Evolutionary conservation across 2,329 filamentous ascomycete species (phyloP).

Genomic region (Seiridium unicorne): DNA sequence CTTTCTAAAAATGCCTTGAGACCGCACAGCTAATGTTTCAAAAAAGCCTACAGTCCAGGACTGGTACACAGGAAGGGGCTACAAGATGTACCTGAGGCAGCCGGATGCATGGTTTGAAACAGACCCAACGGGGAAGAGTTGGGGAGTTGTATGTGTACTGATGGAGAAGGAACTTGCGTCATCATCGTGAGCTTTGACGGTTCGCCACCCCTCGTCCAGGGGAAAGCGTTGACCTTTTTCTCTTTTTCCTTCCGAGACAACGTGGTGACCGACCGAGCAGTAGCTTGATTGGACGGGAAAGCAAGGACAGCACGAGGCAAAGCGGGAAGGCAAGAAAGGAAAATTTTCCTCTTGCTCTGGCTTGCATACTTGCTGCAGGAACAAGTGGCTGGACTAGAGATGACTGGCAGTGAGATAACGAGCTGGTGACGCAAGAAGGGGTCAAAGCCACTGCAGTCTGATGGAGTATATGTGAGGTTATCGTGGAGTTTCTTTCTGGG

Average conservation of each 20-base stretch:
- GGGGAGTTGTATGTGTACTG: slow-evolving; percentile 11
- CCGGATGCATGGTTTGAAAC: slow-evolving; percentile 16
- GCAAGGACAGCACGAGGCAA: background rate
- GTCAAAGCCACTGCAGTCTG: background rate
- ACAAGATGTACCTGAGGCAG: slow-evolving; percentile 14
- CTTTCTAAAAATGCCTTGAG: background rate
- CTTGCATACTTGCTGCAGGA: background rate
- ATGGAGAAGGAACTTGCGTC: slow-evolving; percentile 17
- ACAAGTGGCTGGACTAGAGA: background rate
- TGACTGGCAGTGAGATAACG: too few species aligned
- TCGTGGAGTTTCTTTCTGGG: background rate
- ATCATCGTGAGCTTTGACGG: background rate
- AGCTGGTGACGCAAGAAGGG: too few species aligned
- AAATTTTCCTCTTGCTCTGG: background rate
- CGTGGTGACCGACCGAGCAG: background rate
- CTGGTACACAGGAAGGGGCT: slow-evolving; percentile 23
- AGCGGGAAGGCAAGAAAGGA: background rate
- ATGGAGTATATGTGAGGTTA: background rate
- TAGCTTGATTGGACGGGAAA: background rate
- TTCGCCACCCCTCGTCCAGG: too few species aligned
- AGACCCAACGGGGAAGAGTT: slow-evolving; percentile 19
- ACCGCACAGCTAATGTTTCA: slow-evolving; percentile 1
- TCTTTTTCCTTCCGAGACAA: background rate
- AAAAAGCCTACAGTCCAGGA: slow-evolving; percentile 20
- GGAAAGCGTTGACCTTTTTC: too few species aligned